Evolutionary conservation across 441 rosid genomes (phyloP).

Genomic region (Bruguiera hainesii): DNA sequence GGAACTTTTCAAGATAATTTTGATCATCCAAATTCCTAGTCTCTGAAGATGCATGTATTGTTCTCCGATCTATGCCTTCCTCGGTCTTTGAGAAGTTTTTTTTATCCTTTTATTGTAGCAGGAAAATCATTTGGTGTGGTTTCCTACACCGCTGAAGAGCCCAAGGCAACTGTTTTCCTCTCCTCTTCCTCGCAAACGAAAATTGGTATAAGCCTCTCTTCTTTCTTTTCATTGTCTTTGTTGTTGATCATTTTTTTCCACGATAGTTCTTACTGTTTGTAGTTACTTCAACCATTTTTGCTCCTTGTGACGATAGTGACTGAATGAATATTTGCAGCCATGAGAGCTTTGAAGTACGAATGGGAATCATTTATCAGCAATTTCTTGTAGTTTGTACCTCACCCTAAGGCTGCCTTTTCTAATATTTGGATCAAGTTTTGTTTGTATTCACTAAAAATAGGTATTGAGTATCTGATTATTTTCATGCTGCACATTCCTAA

Average conservation of each 20-base stretch:
- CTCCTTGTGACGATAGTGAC: too few relatives aligned
- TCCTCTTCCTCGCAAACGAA: constrained; percentile 45
- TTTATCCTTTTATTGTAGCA: constrained; percentile 20
- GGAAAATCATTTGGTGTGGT: constrained; percentile 54
- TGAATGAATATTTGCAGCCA: too few relatives aligned
- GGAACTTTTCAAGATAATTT: too few relatives aligned
- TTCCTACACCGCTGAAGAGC: constrained; percentile 47
- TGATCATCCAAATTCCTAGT: too few relatives aligned
- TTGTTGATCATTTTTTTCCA: background rate
- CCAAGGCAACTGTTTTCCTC: constrained; percentile 50
- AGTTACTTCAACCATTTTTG: background rate
- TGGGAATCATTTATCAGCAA: too few relatives aligned
- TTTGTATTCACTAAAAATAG: too few relatives aligned
- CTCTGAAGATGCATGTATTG: too few relatives aligned
- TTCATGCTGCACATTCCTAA: background rate
- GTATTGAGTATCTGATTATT: too few relatives aligned
- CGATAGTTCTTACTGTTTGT: background rate
- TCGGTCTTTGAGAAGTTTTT: background rate
- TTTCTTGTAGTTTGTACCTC: too few relatives aligned
- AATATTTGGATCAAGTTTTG: too few relatives aligned
- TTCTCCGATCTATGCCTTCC: background rate
- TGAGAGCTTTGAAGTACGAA: too few relatives aligned
- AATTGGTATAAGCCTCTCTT: constrained; percentile 33
- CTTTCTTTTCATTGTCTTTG: background rate
- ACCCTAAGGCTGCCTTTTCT: too few relatives aligned